These are phyloP conservation scores for Puccinellia tenuiflora DNA, from an alignment of 176 grass and related monocot genomes.

Conservation along the genomic window DNA sequence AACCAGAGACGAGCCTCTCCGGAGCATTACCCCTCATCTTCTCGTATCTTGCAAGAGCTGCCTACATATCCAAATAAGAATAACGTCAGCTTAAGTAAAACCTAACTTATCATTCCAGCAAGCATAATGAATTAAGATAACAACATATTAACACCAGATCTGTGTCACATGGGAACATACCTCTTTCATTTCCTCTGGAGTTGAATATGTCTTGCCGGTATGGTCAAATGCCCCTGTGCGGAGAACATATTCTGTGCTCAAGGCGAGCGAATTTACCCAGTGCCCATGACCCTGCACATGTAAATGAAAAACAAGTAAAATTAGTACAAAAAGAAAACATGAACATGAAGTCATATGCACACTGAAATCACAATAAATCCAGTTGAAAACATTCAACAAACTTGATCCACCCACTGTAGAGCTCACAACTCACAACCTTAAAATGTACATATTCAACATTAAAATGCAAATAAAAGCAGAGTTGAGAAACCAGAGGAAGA, in stretches of 20 bases:
- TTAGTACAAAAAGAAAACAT: neutral
- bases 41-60: constrained; percentile 78
- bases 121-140: neutral
- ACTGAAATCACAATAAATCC: constrained; percentile 1
- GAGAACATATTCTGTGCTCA: constrained; percentile 98
- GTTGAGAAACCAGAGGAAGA: neutral
- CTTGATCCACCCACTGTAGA: neutral
- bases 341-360: neutral
- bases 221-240: constrained; percentile 93
- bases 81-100: neutral
- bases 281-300: constrained; percentile 80
- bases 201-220: constrained; percentile 79
- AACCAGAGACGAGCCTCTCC: constrained; percentile 94
- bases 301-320: neutral
- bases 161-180: constrained; percentile 20
- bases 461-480: neutral
- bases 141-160: neutral
- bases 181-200: constrained; percentile 87
- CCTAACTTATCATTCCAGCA: neutral
- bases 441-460: neutral
- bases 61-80: constrained; percentile 40
- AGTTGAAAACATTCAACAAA: neutral
- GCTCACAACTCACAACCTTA: neutral
- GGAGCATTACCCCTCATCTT: constrained; percentile 81
- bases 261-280: constrained; percentile 96